These are phyloP conservation scores for Phytopythium kandeliae DNA, from an alignment of 352 stramenopile species.

Conservation along the genomic window DNA sequence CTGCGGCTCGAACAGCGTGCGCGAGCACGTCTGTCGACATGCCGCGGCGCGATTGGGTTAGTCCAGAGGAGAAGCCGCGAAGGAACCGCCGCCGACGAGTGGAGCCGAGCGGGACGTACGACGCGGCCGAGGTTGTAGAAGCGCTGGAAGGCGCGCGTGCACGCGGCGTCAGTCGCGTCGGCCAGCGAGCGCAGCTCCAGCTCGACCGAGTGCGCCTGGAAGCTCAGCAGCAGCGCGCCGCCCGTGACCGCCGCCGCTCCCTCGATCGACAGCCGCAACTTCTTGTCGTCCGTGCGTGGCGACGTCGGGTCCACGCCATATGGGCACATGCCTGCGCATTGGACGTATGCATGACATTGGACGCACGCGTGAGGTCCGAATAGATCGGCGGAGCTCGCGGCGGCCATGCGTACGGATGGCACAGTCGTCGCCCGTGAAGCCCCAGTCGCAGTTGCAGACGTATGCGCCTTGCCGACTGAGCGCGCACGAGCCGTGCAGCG, in stretches of 20 bases:
- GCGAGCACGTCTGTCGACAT: constrained; percentile 24
- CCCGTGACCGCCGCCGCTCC: constrained; percentile 14
- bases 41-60: not conserved
- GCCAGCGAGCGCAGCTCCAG: constrained; percentile 43
- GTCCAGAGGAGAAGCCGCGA: not conserved
- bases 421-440: constrained; percentile 55
- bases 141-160: constrained; percentile 50
- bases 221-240: constrained; percentile 47
- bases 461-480: constrained; percentile 57
- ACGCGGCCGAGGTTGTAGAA: constrained; percentile 70
- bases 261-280: constrained; percentile 34
- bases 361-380: too few species aligned
- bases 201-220: constrained; percentile 67
- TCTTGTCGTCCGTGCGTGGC: constrained; percentile 35
- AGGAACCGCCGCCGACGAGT: not conserved
- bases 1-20: constrained; percentile 23
- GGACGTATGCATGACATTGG: too few species aligned
- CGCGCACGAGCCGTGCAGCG: constrained; percentile 53
- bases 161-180: constrained; percentile 48
- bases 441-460: constrained; percentile 80
- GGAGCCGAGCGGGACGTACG: constrained; percentile 8
- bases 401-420: constrained; percentile 53
- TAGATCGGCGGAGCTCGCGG: too few species aligned
- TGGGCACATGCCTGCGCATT: constrained; percentile 55
- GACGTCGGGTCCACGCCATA: constrained; percentile 52